Percentiles rank a stretch among this genome's conserved stretches.
These are phyloP conservation scores for Cornus suecica DNA, from an alignment of 148 eudicot genomes.

Conservation along the genomic window DNA sequence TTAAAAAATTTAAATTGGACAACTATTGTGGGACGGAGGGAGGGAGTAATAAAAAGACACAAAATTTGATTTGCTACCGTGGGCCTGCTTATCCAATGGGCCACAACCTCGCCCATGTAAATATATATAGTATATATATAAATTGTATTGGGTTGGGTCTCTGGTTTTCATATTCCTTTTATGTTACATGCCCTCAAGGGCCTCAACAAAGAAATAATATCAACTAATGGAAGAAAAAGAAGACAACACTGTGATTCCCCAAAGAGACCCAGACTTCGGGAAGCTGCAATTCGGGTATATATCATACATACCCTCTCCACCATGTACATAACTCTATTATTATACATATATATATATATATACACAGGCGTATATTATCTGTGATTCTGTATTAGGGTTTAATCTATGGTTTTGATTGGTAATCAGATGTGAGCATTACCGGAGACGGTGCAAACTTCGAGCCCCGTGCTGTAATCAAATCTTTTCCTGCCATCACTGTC, in stretches of 20 bases:
- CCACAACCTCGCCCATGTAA: too few species aligned
- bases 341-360: neutral
- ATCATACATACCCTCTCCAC: neutral
- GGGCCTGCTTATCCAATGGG: too few species aligned
- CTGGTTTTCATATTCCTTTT: too few species aligned
- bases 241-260: conserved; percentile 10
- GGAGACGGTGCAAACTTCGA: conserved; percentile 66
- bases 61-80: too few species aligned
- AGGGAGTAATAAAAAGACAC: too few species aligned
- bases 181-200: too few species aligned
- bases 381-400: too few species aligned
- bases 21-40: too few species aligned
- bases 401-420: neutral
- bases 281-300: conserved; percentile 55
- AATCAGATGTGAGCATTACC: conserved; percentile 68
- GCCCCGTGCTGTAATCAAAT: conserved; percentile 76
- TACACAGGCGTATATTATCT: neutral
- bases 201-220: neutral
- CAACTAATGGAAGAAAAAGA: conserved; percentile 29
- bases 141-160: too few species aligned
- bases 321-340: neutral
- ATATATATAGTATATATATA: too few species aligned
- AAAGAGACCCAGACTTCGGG: conserved; percentile 31
- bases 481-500: conserved; percentile 83
- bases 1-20: too few species aligned